These are phyloP conservation scores for Schwanniomyces sp. DNA, from an alignment of 805 yeast species.

Conservation along the genomic window DNA sequence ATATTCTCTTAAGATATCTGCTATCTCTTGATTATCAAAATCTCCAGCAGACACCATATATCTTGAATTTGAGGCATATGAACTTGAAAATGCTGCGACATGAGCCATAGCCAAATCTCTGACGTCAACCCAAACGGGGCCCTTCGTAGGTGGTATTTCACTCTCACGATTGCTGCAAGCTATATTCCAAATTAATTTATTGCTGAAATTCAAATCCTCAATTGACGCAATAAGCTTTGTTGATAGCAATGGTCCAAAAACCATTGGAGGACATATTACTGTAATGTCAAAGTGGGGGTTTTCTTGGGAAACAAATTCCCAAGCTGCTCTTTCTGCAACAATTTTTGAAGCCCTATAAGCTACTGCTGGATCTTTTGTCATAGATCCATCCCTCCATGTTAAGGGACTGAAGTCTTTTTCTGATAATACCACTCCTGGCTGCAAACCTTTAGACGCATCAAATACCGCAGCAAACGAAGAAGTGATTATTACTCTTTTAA, in stretches of 20 bases:
- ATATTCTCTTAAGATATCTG: slow-evolving; percentile 12
- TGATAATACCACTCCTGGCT: slow-evolving; percentile 11
- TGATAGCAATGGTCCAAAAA: slow-evolving; percentile 18
- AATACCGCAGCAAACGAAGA: slow-evolving; percentile 22
- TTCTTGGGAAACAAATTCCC: slow-evolving; percentile 12
- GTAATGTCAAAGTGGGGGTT: slow-evolving; percentile 15
- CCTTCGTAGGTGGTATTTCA: slow-evolving; percentile 17
- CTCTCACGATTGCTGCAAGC: slow-evolving; percentile 3
- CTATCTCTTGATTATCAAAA: slow-evolving; percentile 28
- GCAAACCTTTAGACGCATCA: slow-evolving; percentile 16
- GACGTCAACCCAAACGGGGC: slow-evolving; percentile 42
- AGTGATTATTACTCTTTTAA: slow-evolving; percentile 17
- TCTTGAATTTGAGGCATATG: slow-evolving; percentile 7
- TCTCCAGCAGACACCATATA: slow-evolving; percentile 26
- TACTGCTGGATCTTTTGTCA: slow-evolving; percentile 13
- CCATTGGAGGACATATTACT: slow-evolving; percentile 17
- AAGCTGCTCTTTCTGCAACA: slow-evolving; percentile 17
- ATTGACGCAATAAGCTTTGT: slow-evolving; percentile 11
- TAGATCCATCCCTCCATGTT: slow-evolving; percentile 14
- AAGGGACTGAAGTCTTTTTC: slow-evolving; percentile 15
- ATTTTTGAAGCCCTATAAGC: slow-evolving; percentile 18
- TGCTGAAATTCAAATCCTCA: slow-evolving; percentile 13
- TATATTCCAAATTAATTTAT: slow-evolving; percentile 17
- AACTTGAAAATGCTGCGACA: slow-evolving; percentile 31
- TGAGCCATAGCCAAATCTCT: slow-evolving; percentile 66